Base-by-base conservation (phyloP, 805 yeast genomes). In the Tetrapisispora nanseiensis region DNA sequence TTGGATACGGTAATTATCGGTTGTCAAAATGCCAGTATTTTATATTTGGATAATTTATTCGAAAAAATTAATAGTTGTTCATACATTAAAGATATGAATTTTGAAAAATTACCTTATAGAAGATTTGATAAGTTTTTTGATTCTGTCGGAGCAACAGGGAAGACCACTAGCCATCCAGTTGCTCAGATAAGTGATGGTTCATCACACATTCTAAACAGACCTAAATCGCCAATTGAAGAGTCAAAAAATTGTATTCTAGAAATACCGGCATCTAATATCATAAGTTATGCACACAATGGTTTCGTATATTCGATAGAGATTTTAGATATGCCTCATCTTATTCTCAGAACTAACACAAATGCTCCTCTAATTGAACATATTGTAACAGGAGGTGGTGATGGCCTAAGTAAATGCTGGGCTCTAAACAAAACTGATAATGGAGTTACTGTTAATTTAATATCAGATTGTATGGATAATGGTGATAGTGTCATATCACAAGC, bases 361-460 rank as follows among this genome's bases (percentile, higher is more conserved):
- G 5, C 3, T 27, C 20, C 6, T 10, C 3, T n/a, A 7, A 8
- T 23, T 3, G 38, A 26, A 28, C n/a, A 23, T 21, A 33, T 39
- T n/a, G 16, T 81, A 4, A 70, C 84, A 2, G 90, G 94, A 22
- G 95, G 95, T 39, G 97, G 97, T 36, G 97, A 92, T 63, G 97
- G 97, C 0, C 52, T 73, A 8, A 75, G 82, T n/a, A 85, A 85
- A 51, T 59, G 86, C 11, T 90, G 97, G 97, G 74, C 76, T 0
- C 52, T 78, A 18, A 43, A 43, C 4, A 51, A 40, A 31, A 56
- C 31, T n/a, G 37, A 36, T 4, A 37, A 46, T 18, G 46, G 52
- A n/a, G 51, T 56, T 4, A 28, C 35, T 3, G 29, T 57, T 6
- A 33, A 31, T 12, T 40, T 51, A 3, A 24, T 46, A 7, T 41